A percentile compares a stretch with the other conserved stretches of the same genome.
phyloP scores from a whole-genome alignment of 1,284 basidiomycete species.

The Rhodotorula sp. region DNA sequence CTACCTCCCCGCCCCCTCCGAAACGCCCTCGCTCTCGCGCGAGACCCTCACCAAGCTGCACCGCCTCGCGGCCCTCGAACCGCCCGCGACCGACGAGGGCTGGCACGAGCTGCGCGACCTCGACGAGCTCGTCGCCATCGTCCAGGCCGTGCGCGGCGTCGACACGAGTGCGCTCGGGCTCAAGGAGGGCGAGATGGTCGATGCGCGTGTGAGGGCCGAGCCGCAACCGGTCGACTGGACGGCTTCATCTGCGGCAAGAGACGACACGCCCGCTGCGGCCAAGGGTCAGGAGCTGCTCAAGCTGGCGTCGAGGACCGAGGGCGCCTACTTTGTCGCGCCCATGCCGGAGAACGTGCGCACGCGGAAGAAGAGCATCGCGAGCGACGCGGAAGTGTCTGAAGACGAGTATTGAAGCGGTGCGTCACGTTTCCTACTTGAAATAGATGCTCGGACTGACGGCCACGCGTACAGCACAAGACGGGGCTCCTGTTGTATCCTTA shows the following conservation, averaged over 20 bases:
- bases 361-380: slow-evolving; percentile 3
- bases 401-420: slow-evolving; percentile 15
- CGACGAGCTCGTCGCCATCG: slow-evolving; percentile 30
- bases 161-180: slow-evolving; percentile 14
- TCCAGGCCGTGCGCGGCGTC: slow-evolving; percentile 26
- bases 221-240: slow-evolving; percentile 13
- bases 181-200: slow-evolving; percentile 22
- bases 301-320: slow-evolving; percentile 26
- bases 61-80: slow-evolving; percentile 32
- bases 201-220: slow-evolving; percentile 34
- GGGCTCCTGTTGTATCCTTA: no score
- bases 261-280: neutral
- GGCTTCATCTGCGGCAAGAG: neutral
- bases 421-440: neutral
- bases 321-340: slow-evolving; percentile 34
- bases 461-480: no score
- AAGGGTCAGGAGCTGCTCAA: slow-evolving; percentile 18
- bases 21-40: slow-evolving; percentile 7
- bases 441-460: no score
- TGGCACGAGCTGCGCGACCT: slow-evolving; percentile 26
- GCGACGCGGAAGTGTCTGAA: neutral
- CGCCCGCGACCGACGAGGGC: slow-evolving; percentile 19
- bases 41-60: slow-evolving; percentile 38
- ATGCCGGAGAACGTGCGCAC: slow-evolving; percentile 34
- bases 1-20: slow-evolving; percentile 20